phyloP scores from a whole-genome alignment of 345 rosid species.

The Euphorbia peplus region DNA sequence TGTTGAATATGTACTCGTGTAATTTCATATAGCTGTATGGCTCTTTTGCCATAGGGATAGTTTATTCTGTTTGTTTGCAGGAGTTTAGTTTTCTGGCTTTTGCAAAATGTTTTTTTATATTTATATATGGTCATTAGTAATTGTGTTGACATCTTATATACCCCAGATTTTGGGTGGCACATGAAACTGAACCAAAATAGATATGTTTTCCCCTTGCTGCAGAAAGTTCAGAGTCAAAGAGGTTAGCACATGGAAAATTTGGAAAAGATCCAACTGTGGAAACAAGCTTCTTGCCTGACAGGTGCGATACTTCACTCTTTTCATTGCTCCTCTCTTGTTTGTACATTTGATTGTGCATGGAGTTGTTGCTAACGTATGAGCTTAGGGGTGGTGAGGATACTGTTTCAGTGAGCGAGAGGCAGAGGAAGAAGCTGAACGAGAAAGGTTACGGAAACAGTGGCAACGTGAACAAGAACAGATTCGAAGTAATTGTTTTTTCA shows the following conservation, averaged over 20 bases:
- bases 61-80: not conserved
- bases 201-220: not conserved
- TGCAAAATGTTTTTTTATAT: not conserved
- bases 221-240: constrained; percentile 32
- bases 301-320: constrained; percentile 45
- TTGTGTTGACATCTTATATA: not conserved
- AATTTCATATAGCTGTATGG: not conserved
- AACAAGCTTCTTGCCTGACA: constrained; percentile 96
- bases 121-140: not conserved
- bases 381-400: constrained; percentile 78
- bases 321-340: not conserved
- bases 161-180: not conserved
- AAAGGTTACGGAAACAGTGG: constrained; percentile 92
- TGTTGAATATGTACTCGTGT: not conserved
- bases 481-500: constrained; percentile 47
- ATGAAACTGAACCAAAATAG: not conserved
- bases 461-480: constrained; percentile 80
- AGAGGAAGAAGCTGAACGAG: constrained; percentile 98
- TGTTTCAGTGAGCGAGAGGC: constrained; percentile 99
- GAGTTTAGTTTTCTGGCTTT: not conserved
- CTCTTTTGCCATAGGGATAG: not conserved
- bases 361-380: constrained; percentile 42
- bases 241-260: constrained; percentile 49
- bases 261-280: constrained; percentile 98
- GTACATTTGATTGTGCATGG: constrained; percentile 9